Evolutionary conservation across 306 rosid genomes (phyloP).

Genomic region (Fragaria nilgerrensis): DNA sequence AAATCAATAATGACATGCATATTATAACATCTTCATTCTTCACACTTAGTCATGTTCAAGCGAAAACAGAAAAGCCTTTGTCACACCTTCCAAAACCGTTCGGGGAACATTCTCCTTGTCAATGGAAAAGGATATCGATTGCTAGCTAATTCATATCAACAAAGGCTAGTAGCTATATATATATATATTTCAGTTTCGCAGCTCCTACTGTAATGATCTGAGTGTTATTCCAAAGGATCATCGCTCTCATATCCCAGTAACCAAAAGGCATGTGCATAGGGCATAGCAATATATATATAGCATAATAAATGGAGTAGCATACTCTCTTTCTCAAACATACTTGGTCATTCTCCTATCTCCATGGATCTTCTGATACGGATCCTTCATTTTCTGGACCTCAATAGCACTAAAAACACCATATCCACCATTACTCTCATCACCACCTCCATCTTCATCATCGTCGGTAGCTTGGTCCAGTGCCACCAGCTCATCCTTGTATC

Average conservation of each 20-base stretch:
- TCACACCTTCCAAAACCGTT: not conserved
- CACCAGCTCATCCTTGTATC: slow-evolving; percentile 40
- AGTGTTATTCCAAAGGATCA: slow-evolving; percentile 4
- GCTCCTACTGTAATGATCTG: not conserved
- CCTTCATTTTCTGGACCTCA: slow-evolving; percentile 53
- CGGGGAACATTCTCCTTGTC: not conserved
- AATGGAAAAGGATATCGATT: not conserved
- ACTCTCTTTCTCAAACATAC: not conserved
- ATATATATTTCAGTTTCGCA: not conserved
- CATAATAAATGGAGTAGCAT: not conserved
- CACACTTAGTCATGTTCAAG: not conserved
- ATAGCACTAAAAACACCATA: slow-evolving; percentile 79
- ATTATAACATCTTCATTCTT: not conserved
- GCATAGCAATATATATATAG: not conserved
- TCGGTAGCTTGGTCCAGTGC: slow-evolving; percentile 50
- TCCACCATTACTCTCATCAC: slow-evolving; percentile 46
- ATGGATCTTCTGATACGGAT: slow-evolving; percentile 34
- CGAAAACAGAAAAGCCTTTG: not conserved
- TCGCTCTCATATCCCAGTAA: not conserved
- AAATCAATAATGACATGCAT: not conserved
- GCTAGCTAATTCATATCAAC: not conserved
- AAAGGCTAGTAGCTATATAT: not conserved
- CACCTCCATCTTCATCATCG: slow-evolving; percentile 34
- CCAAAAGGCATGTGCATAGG: not conserved
- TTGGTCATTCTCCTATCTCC: slow-evolving; percentile 25